A percentile compares a stretch with the other conserved stretches of the same genome.
These are phyloP conservation scores for Sistotremastrum suecicum DNA, from an alignment of 768 basidiomycete genomes.

Conservation along the genomic window DNA sequence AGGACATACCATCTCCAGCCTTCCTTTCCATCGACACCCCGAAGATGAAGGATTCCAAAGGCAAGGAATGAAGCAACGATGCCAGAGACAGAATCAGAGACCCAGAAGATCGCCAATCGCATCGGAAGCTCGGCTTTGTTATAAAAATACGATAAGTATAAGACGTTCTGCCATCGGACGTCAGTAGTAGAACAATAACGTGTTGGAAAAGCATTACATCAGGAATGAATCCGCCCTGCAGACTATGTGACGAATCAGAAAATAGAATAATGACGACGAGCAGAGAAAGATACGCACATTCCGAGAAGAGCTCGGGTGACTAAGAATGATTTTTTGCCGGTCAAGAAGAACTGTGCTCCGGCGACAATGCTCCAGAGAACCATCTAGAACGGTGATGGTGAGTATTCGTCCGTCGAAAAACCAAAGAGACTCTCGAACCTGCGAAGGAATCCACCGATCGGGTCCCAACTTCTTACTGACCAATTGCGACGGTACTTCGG, in stretches of 20 bases:
- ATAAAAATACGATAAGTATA: slow-evolving; percentile 18
- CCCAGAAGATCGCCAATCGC: slow-evolving; percentile 44
- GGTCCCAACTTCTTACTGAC: slow-evolving; percentile 51
- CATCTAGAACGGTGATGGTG: too few species aligned
- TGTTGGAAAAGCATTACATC: slow-evolving; percentile 30
- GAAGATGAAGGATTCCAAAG: slow-evolving; percentile 45
- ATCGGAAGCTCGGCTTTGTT: slow-evolving; percentile 44
- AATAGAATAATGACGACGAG: slow-evolving; percentile 8
- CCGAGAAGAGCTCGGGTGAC: slow-evolving; percentile 34
- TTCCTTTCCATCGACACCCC: slow-evolving; percentile 35
- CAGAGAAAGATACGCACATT: slow-evolving; percentile 10
- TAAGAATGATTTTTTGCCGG: slow-evolving; percentile 36
- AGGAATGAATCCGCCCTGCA: slow-evolving; percentile 45
- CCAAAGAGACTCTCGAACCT: slow-evolving; percentile 11
- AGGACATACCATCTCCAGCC: slow-evolving; percentile 30
- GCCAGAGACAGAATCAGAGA: slow-evolving; percentile 28
- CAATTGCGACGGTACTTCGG: slow-evolving; percentile 50
- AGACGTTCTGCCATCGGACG: neutral
- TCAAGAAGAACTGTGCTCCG: slow-evolving; percentile 39
- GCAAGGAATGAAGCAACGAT: slow-evolving; percentile 43
- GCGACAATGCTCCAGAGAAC: slow-evolving; percentile 24
- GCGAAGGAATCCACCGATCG: slow-evolving; percentile 49
- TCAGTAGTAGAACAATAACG: neutral
- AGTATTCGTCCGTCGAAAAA: too few species aligned
- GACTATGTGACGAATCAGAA: slow-evolving; percentile 4